Conservation (phyloP, 2,329 filamentous ascomycete species). For the Chaetothyriales sp. region DNA sequence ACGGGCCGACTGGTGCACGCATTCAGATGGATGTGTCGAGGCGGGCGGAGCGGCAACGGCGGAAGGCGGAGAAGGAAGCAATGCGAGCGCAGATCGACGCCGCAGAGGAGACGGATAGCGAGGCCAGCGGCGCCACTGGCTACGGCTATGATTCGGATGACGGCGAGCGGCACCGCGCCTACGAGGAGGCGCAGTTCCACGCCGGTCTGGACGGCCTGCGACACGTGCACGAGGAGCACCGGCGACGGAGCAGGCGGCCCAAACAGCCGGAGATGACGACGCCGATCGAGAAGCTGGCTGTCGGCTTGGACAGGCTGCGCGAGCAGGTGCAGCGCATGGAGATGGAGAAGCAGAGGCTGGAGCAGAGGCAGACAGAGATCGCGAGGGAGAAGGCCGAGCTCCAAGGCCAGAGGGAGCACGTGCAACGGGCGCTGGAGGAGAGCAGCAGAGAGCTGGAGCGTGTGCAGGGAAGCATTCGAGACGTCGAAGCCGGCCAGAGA, state of each 20-base stretch:
- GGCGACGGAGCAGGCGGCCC: slow-evolving; percentile 9
- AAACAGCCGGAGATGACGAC: slow-evolving; percentile 14
- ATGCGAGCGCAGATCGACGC: slow-evolving; percentile 74
- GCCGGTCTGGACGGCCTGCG: slow-evolving; percentile 65
- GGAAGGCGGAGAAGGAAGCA: slow-evolving; percentile 34
- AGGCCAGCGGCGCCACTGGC: slow-evolving; percentile 34
- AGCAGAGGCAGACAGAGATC: slow-evolving; percentile 11
- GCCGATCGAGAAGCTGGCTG: slow-evolving; percentile 13
- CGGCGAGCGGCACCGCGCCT: slow-evolving; percentile 56
- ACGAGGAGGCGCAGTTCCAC: slow-evolving; percentile 73
- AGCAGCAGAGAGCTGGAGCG: slow-evolving; percentile 12
- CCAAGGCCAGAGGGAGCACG: slow-evolving; percentile 9
- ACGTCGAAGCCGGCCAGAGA: background rate
- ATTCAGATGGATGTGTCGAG: background rate
- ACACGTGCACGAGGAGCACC: slow-evolving; percentile 6
- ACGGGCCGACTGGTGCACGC: slow-evolving; percentile 37
- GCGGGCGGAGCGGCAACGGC: background rate
- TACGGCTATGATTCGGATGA: slow-evolving; percentile 36
- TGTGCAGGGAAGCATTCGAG: background rate
- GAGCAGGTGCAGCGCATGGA: slow-evolving; percentile 12
- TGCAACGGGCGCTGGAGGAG: slow-evolving; percentile 14
- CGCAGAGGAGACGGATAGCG: slow-evolving; percentile 58
- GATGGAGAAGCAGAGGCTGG: slow-evolving; percentile 8
- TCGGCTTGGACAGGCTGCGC: slow-evolving; percentile 10
- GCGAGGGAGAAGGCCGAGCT: slow-evolving; percentile 10